Evolutionary conservation across 306 rosid genomes (phyloP).

Genomic region (Rosa persica): DNA sequence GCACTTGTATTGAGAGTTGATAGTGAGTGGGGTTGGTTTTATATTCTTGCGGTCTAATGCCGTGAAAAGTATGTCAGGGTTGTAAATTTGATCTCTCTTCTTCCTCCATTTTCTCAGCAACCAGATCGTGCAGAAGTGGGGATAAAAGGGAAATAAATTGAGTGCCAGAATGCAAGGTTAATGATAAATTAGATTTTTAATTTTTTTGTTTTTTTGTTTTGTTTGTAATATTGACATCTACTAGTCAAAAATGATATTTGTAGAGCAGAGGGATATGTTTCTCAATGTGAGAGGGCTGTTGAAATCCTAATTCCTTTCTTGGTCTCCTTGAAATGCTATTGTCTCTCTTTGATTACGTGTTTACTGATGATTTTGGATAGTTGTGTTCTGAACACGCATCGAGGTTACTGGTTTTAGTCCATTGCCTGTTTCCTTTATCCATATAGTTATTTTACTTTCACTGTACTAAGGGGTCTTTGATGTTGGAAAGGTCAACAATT

Average conservation of each 20-base stretch:
- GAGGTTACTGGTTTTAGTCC: not conserved
- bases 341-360: not conserved
- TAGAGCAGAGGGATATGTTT: not conserved
- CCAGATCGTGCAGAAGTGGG: slow-evolving; percentile 39
- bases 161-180: slow-evolving; percentile 38
- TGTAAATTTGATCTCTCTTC: slow-evolving; percentile 41
- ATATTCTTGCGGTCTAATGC: not conserved
- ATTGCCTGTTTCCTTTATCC: not conserved
- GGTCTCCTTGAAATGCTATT: not conserved
- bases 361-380: not conserved
- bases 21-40: slow-evolving; percentile 14
- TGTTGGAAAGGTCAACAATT: not conserved
- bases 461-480: not conserved
- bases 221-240: slow-evolving; percentile 10
- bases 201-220: slow-evolving; percentile 1
- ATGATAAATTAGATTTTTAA: slow-evolving; percentile 9
- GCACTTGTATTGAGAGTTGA: slow-evolving; percentile 5
- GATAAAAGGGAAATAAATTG: slow-evolving; percentile 23
- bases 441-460: not conserved
- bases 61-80: slow-evolving; percentile 8
- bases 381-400: not conserved
- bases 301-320: too few species aligned
- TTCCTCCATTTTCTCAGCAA: slow-evolving; percentile 53
- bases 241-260: not conserved
- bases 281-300: too few species aligned